Percentiles rank a stretch among this genome's conserved stretches.
Conservation (phyloP, 805 yeast genomes). For the Torulaspora delbrueckii region DNA sequence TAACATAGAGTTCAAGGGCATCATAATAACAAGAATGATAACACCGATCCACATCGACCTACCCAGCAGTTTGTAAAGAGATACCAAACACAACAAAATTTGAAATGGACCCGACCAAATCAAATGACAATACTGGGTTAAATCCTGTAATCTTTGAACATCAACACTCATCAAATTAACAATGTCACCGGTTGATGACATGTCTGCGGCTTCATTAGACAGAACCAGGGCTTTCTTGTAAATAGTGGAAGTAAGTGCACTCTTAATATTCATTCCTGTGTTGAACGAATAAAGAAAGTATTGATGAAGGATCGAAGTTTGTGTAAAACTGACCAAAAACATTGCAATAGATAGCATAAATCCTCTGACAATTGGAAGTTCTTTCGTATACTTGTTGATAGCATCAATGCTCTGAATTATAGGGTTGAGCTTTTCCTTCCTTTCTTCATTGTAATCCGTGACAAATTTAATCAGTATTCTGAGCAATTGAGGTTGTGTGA, state of each 20-base stretch:
- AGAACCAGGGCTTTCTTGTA: constrained; percentile 64
- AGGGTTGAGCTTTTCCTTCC: constrained; percentile 12
- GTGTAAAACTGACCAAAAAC: constrained; percentile 73
- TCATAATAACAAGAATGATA: constrained; percentile 64
- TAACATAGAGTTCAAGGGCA: constrained; percentile 71
- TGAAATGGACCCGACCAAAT: constrained; percentile 95
- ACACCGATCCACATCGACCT: constrained; percentile 97
- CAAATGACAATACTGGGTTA: constrained; percentile 70
- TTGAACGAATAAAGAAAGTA: constrained; percentile 72
- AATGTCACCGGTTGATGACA: constrained; percentile 83
- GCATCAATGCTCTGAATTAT: constrained; percentile 1
- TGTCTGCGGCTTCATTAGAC: constrained; percentile 65
- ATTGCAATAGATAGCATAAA: constrained; percentile 68
- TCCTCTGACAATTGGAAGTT: constrained; percentile 66
- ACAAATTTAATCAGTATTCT: constrained; percentile 59
- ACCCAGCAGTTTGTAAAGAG: constrained; percentile 70
- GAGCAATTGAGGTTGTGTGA: constrained; percentile 81
- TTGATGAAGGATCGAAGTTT: constrained; percentile 72
- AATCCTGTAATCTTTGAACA: constrained; percentile 80
- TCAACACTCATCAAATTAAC: constrained; percentile 94
- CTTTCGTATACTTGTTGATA: constrained; percentile 27
- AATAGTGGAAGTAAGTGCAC: constrained; percentile 61
- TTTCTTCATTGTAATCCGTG: constrained; percentile 40
- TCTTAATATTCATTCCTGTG: constrained; percentile 69
- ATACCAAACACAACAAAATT: constrained; percentile 65